Evolutionary conservation across 1,284 basidiomycete genomes (phyloP).

Genomic region (Moesziomyces aphidis): DNA sequence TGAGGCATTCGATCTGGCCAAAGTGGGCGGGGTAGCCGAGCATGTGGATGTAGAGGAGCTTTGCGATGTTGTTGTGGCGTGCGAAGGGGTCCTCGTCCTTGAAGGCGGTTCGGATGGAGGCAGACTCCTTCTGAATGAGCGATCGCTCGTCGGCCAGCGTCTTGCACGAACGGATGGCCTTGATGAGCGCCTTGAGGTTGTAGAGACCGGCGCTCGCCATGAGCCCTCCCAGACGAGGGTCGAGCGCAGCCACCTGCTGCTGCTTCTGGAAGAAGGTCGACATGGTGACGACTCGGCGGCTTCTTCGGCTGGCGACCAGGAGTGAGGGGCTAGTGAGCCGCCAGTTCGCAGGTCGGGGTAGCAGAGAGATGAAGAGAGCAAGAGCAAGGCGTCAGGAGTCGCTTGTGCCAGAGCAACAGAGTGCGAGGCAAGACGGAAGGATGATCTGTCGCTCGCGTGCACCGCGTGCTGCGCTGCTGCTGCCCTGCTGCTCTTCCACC

Average conservation of each 20-base stretch:
- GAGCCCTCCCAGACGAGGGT: constrained; percentile 66
- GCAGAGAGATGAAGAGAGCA: neutral
- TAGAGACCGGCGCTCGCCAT: constrained; percentile 66
- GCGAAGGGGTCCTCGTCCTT: constrained; percentile 84
- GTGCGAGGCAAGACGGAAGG: no score
- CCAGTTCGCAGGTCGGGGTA: neutral
- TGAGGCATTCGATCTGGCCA: constrained; percentile 99
- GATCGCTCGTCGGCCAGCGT: constrained; percentile 98
- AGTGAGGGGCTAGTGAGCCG: neutral
- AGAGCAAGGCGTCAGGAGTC: no score
- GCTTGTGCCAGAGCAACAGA: no score
- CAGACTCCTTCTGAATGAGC: constrained; percentile 97
- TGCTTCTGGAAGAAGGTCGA: constrained; percentile 67
- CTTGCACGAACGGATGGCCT: constrained; percentile 73
- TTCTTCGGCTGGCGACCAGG: neutral
- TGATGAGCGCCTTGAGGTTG: constrained; percentile 69
- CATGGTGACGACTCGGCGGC: constrained; percentile 35
- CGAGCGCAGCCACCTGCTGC: constrained; percentile 68
- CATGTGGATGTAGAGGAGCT: constrained; percentile 99
- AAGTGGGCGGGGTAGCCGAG: constrained; percentile 99
- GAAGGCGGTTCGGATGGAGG: constrained; percentile 96
- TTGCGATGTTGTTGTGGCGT: constrained; percentile 97
- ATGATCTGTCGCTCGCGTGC: no score
- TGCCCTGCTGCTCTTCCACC: no score
- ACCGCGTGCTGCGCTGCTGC: no score